These are phyloP conservation scores for Monosporozyma siamensis DNA, from an alignment of 805 yeast species.

Conservation along the genomic window DNA sequence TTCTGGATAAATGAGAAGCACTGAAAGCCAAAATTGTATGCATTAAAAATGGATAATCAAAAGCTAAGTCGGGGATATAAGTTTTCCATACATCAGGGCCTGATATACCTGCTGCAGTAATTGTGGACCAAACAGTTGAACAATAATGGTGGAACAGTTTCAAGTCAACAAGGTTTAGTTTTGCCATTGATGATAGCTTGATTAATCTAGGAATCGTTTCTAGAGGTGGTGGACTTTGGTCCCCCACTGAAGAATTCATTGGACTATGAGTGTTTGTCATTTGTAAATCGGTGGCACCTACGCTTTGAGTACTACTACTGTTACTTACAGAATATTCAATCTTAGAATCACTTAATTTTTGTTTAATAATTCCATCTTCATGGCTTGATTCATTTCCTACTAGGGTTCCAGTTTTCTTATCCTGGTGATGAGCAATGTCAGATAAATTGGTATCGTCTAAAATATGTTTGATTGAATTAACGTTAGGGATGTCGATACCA, in stretches of 20 bases:
- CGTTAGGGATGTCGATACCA: constrained; percentile 1
- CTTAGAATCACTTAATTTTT: not conserved
- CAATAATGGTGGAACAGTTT: constrained; percentile 82
- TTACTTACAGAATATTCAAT: not conserved
- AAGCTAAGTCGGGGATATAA: constrained; percentile 82
- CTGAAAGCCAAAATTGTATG: constrained; percentile 85
- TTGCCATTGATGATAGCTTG: constrained; percentile 22
- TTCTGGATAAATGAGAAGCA: constrained; percentile 81
- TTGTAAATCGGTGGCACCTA: not conserved
- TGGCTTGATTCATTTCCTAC: not conserved
- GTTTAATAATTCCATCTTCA: constrained; percentile 1
- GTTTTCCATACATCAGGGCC: constrained; percentile 73
- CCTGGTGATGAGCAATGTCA: too few relatives aligned
- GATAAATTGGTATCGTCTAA: not conserved
- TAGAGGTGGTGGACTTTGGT: not conserved
- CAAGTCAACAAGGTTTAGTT: constrained; percentile 63
- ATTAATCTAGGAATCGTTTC: constrained; percentile 4
- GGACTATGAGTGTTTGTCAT: constrained; percentile 2
- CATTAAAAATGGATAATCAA: constrained; percentile 83
- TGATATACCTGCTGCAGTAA: constrained; percentile 84
- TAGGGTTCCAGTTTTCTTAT: too few relatives aligned
- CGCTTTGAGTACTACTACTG: not conserved
- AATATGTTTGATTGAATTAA: not conserved
- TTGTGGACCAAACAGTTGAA: constrained; percentile 74
- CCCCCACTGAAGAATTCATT: not conserved